Evolutionary conservation across 768 basidiomycete species (phyloP).

Genomic region (Agaricus subrufescens): DNA sequence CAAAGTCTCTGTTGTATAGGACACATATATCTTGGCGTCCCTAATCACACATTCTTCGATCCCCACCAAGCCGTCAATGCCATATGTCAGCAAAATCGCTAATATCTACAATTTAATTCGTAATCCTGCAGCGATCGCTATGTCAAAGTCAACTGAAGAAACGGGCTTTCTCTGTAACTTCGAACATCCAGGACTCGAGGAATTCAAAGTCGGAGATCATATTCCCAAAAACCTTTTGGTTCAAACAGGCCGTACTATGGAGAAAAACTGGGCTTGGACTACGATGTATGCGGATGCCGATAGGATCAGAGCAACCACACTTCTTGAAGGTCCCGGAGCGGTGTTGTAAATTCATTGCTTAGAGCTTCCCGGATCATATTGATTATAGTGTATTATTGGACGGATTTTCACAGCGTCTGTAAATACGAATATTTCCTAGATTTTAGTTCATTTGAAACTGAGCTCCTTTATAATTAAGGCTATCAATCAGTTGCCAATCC

Average conservation of each 20-base stretch:
- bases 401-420: too few relatives aligned
- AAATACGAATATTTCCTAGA: too few relatives aligned
- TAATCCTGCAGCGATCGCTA: constrained; percentile 20
- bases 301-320: not conserved
- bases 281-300: constrained; percentile 21
- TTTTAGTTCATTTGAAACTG: too few relatives aligned
- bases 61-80: constrained; percentile 14
- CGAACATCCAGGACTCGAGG: constrained; percentile 21
- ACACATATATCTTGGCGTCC: constrained; percentile 30
- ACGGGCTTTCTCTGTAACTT: constrained; percentile 11
- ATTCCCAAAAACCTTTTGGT: constrained; percentile 18
- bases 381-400: too few relatives aligned
- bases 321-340: not conserved
- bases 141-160: constrained; percentile 11
- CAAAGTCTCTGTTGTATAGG: not conserved
- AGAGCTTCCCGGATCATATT: not conserved
- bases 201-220: constrained; percentile 20
- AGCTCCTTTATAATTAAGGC: too few relatives aligned
- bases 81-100: constrained; percentile 8
- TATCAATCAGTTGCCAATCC: too few relatives aligned
- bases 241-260: constrained; percentile 14
- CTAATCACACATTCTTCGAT: constrained; percentile 33
- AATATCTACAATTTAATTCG: constrained; percentile 22
- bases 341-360: not conserved
- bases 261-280: constrained; percentile 22